A percentile compares a stretch with the other conserved stretches of the same genome.
phyloP scores from a whole-genome alignment of 164 flowering plant species.

The Umbilicus rupestris region DNA sequence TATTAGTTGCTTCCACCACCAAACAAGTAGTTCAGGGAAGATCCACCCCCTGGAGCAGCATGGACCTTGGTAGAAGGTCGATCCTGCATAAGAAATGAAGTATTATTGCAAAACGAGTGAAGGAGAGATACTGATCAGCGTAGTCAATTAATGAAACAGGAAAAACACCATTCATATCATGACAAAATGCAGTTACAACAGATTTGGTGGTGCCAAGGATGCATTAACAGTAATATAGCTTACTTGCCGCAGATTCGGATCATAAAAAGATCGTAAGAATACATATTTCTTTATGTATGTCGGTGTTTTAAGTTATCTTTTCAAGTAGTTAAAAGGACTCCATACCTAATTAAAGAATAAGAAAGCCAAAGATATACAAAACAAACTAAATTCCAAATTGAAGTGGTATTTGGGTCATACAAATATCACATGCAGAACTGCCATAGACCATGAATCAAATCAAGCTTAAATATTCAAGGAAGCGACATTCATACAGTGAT shows the following conservation, averaged over 20 bases:
- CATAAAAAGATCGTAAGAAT: neutral
- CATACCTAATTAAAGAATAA: neutral
- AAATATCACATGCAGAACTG: no score
- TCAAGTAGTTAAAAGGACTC: no score
- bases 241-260: neutral
- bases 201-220: neutral
- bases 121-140: neutral
- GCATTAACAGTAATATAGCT: neutral
- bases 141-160: no score
- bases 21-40: conserved; percentile 1
- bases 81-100: neutral
- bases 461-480: neutral
- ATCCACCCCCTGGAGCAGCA: conserved; percentile 6
- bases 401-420: no score
- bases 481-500: neutral
- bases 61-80: conserved; percentile 1
- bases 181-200: no score
- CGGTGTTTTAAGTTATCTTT: no score
- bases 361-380: neutral
- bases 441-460: neutral
- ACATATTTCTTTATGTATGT: no score
- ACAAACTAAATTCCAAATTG: no score
- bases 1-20: conserved; percentile 3
- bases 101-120: neutral
- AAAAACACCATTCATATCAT: no score